These are phyloP conservation scores for Hypomyces rosellus DNA, from an alignment of 2,329 filamentous ascomycete species.

Conservation along the genomic window DNA sequence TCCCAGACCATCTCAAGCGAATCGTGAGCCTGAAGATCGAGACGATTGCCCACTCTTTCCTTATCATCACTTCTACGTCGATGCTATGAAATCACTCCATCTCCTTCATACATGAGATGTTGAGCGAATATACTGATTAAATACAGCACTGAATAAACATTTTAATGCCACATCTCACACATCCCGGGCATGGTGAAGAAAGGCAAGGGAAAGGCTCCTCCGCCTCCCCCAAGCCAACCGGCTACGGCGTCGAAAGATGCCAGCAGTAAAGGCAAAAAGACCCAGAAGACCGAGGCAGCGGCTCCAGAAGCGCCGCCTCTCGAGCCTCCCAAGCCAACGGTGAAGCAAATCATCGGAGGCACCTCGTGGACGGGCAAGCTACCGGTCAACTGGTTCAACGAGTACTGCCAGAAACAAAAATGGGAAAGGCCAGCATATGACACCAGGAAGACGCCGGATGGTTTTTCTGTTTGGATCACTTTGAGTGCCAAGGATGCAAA, in stretches of 20 bases:
- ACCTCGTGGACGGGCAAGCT: constrained; percentile 97
- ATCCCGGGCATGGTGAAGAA: constrained; percentile 42
- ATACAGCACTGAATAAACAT: not conserved
- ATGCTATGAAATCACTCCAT: not conserved
- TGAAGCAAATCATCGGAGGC: constrained; percentile 82
- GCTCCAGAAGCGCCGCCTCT: constrained; percentile 27
- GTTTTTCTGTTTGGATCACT: constrained; percentile 75
- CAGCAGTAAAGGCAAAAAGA: constrained; percentile 35
- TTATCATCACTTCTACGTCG: not conserved
- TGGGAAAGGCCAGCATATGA: constrained; percentile 94
- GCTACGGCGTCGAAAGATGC: constrained; percentile 39
- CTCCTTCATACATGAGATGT: not conserved
- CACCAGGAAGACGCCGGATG: constrained; percentile 66
- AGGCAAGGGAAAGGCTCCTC: constrained; percentile 44
- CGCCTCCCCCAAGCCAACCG: constrained; percentile 24
- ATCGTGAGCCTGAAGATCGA: not conserved
- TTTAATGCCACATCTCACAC: not conserved
- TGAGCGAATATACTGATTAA: not conserved
- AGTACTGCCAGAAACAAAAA: constrained; percentile 92
- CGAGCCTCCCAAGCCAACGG: constrained; percentile 53
- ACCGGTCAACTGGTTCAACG: constrained; percentile 85
- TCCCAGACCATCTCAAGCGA: not conserved
- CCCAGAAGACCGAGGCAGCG: constrained; percentile 24
- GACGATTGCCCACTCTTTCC: not conserved
- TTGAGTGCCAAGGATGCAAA: constrained; percentile 71